Base-by-base conservation (phyloP, 306 rosid species). In the Prunus mume region DNA sequence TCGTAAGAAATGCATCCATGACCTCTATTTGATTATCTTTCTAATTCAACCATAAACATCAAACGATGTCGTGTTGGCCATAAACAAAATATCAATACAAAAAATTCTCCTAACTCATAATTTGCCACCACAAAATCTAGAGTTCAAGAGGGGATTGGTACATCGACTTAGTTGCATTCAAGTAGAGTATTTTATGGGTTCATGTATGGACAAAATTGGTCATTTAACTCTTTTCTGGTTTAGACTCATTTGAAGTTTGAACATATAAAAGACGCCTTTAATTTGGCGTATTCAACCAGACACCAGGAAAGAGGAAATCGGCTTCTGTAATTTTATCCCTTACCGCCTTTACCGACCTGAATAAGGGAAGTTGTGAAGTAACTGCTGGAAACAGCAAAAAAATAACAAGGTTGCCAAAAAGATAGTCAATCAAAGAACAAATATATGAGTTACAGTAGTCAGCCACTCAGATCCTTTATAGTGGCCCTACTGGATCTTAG, bases 401-500 rank as follows among this genome's bases (percentile, higher is more conserved):
- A 10, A 72, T 56, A 63, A 77, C 86, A 82, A 81, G 32, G 85
- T 66, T 78, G 76, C 82, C 73, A 32, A 13, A 61, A 56, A 64
- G 19, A 50, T 47, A 76, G 84, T 86, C 87, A 81, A 79, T 52
- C 67, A 61, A 77, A 77, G 54, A 50, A 75, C 43, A 38, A 38
- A 38, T 7, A 75, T 55, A 76, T 50, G 18, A 82, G 69, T 80
- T 65, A 58, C 47, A 65, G 75, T 56, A 83, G 93, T 88, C 92
- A 87, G 89, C 78, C 89, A 85, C 90, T 74, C 43, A 58, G 66
- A 54, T 75, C 75, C 64, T 54, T 85, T 68, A 75, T n/a, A 60
- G 24, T 69, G 83, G 65, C 80, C 73, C 34, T 32, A 28, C 62
- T 69, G 45, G 68, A 81, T 25, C 78, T 69, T 61, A 60, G 45